Evolutionary conservation across 2,329 filamentous ascomycete genomes (phyloP).

Genomic region (Davidsoniella neocaledoniae): DNA sequence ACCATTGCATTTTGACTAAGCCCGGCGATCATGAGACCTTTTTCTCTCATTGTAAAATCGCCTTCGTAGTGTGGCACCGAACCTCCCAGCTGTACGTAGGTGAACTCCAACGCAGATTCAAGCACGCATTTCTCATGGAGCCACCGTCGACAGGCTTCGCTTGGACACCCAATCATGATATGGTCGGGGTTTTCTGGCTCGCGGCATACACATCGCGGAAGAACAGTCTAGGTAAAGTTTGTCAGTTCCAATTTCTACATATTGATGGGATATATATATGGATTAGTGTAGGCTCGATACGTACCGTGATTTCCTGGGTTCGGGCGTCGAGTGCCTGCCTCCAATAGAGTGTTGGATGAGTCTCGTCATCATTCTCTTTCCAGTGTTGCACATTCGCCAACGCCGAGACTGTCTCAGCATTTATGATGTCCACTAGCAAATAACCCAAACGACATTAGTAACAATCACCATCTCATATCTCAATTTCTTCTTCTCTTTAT

Average conservation of each 20-base stretch:
- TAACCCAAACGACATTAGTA: neutral
- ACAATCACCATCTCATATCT: neutral
- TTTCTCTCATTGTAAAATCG: neutral
- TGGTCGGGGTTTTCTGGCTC: constrained; percentile 46
- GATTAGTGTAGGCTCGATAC: constrained; percentile 17
- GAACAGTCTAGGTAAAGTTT: constrained; percentile 26
- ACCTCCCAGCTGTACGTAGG: constrained; percentile 32
- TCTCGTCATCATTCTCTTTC: constrained; percentile 50
- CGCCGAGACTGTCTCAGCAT: constrained; percentile 51
- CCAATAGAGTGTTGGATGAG: constrained; percentile 44
- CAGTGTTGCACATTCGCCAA: constrained; percentile 46
- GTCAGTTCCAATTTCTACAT: constrained; percentile 14
- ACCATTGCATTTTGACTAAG: constrained; percentile 6
- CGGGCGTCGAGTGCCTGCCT: constrained; percentile 44
- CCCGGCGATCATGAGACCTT: too few relatives aligned
- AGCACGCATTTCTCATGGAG: constrained; percentile 47
- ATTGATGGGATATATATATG: neutral
- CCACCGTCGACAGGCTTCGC: constrained; percentile 39
- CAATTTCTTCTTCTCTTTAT: neutral
- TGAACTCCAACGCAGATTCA: constrained; percentile 33
- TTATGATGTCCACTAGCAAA: constrained; percentile 50
- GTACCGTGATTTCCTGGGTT: constrained; percentile 39
- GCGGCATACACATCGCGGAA: constrained; percentile 40
- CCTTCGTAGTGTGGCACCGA: constrained; percentile 29
- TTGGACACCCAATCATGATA: constrained; percentile 40